These are phyloP conservation scores for Eimeria sp. DNA, from an alignment of 169 alveolate species.

Conservation along the genomic window DNA sequence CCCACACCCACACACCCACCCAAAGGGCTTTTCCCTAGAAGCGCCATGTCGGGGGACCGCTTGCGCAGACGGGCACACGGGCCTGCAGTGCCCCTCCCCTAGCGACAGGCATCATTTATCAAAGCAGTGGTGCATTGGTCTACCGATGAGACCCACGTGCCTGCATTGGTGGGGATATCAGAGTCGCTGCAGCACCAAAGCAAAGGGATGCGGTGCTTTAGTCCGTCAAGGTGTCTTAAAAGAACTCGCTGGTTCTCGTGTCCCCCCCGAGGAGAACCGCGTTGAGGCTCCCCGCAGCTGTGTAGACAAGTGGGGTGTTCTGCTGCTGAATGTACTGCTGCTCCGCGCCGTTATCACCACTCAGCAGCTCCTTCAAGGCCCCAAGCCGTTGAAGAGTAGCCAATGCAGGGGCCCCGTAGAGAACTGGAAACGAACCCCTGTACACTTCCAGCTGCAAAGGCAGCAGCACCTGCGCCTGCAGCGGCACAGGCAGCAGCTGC, in stretches of 20 bases:
- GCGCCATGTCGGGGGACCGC: no score
- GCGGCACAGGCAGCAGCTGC: background rate
- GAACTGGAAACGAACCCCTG: conserved; percentile 51
- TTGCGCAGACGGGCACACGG: no score
- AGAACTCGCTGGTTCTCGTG: background rate
- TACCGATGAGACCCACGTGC: background rate
- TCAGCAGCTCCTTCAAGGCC: background rate
- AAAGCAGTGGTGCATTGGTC: background rate
- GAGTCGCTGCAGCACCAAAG: background rate
- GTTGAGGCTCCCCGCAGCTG: conserved; percentile 31
- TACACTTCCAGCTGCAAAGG: conserved; percentile 62
- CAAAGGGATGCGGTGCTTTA: background rate
- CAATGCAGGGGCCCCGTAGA: conserved; percentile 53
- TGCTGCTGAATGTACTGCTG: conserved; percentile 45
- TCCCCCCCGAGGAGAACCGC: background rate
- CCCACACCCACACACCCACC: no score
- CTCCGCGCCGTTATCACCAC: background rate
- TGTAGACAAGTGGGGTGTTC: background rate
- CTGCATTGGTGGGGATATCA: background rate
- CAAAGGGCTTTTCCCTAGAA: no score
- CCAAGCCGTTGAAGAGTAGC: conserved; percentile 47
- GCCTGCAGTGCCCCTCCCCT: background rate
- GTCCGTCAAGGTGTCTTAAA: background rate
- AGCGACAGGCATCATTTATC: background rate
- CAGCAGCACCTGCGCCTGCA: conserved; percentile 13